A percentile compares a stretch with the other conserved stretches of the same genome.
phyloP scores from a whole-genome alignment of 1,139 yeast genomes.

The Wickerhamomyces sp. region DNA sequence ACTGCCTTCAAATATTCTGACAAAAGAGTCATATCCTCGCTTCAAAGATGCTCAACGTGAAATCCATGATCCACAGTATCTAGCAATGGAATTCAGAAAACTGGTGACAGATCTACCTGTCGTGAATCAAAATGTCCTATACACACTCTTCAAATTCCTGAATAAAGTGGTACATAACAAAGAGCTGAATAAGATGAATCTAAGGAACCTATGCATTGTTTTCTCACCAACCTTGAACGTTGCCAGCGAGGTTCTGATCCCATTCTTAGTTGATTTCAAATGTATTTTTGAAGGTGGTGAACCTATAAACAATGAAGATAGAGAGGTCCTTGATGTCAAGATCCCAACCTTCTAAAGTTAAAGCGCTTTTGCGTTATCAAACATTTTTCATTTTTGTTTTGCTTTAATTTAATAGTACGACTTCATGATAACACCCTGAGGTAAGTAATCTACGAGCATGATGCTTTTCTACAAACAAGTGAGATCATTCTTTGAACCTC shows the following conservation, averaged over 20 bases:
- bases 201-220: conserved; percentile 74
- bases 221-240: conserved; percentile 80
- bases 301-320: conserved; percentile 29
- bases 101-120: conserved; percentile 36
- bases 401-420: not conserved
- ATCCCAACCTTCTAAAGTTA: conserved; percentile 28
- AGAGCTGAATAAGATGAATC: conserved; percentile 75
- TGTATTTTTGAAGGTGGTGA: conserved; percentile 55
- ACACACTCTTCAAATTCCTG: conserved; percentile 62
- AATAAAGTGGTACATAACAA: conserved; percentile 58
- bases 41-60: conserved; percentile 33
- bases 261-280: conserved; percentile 59
- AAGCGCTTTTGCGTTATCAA: not conserved
- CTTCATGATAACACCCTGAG: too few relatives aligned
- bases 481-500: too few relatives aligned
- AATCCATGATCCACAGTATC: conserved; percentile 26
- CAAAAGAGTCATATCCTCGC: conserved; percentile 39
- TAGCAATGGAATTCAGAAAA: conserved; percentile 28
- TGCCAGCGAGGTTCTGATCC: conserved; percentile 58
- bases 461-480: too few relatives aligned
- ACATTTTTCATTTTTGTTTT: not conserved
- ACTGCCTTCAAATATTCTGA: conserved; percentile 61
- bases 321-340: conserved; percentile 31
- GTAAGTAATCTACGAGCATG: too few relatives aligned
- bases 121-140: conserved; percentile 57